Conservation (phyloP, 768 basidiomycete genomes). For the Mycena vitilis region DNA sequence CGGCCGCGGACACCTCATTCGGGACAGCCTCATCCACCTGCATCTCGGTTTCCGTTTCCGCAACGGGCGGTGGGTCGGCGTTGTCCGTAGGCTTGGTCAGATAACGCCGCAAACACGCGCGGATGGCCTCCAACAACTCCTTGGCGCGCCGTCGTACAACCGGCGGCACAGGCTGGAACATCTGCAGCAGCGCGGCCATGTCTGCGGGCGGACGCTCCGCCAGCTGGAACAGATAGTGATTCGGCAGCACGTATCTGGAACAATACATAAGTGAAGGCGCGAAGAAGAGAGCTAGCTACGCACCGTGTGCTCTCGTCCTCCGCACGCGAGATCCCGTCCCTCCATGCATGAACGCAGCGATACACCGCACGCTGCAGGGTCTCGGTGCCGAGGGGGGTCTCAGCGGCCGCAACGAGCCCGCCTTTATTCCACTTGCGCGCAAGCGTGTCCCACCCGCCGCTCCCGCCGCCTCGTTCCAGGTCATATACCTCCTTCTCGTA, state of each 20-base stretch:
- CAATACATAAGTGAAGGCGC: constrained; percentile 1
- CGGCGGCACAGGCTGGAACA: constrained; percentile 71
- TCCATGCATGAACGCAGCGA: constrained; percentile 81
- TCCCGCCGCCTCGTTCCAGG: constrained; percentile 68
- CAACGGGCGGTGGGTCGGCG: constrained; percentile 19
- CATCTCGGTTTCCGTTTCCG: constrained; percentile 15
- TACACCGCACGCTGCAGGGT: constrained; percentile 72
- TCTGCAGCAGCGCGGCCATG: constrained; percentile 68
- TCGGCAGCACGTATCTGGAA: constrained; percentile 73
- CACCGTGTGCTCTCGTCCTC: constrained; percentile 90
- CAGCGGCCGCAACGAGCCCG: constrained; percentile 52
- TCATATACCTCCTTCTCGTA: constrained; percentile 82
- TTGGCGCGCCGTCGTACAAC: constrained; percentile 70
- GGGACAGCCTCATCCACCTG: constrained; percentile 29
- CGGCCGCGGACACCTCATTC: constrained; percentile 10
- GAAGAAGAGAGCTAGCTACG: constrained; percentile 37
- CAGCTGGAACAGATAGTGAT: constrained; percentile 78
- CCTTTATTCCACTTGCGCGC: constrained; percentile 87
- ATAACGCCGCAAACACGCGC: constrained; percentile 55
- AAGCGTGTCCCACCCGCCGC: constrained; percentile 81
- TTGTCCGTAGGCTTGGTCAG: constrained; percentile 30
- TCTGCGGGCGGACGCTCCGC: constrained; percentile 79
- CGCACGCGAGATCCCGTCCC: constrained; percentile 80
- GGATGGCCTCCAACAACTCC: constrained; percentile 75
- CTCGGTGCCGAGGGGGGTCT: constrained; percentile 48